Conservation (phyloP, 176 grass and related monocot species). For the Cenchrus purpureus region DNA sequence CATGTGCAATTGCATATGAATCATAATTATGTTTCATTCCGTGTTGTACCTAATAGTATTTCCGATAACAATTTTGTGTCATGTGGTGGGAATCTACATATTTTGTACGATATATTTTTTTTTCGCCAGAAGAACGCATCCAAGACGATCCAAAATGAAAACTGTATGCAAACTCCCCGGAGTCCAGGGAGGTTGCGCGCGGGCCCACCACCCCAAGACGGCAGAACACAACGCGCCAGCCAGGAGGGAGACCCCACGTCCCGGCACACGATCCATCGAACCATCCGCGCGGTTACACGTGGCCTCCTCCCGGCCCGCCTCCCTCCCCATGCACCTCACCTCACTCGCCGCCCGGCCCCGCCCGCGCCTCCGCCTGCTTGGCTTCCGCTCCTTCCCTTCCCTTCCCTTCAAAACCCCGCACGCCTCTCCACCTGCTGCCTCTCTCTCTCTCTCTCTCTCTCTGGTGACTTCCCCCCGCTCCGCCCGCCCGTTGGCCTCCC, state of each 20-base stretch:
- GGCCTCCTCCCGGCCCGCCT: neutral
- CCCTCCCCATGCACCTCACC: neutral
- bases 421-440: neutral
- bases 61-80: no score
- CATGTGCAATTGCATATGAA: no score
- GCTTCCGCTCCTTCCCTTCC: neutral
- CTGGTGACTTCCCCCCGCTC: no score
- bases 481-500: neutral
- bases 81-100: no score
- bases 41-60: no score
- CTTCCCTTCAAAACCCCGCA: conserved; percentile 37
- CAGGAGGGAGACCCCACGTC: neutral
- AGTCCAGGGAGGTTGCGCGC: neutral
- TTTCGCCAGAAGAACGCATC: no score
- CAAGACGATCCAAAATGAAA: no score
- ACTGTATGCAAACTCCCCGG: no score
- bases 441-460: neutral
- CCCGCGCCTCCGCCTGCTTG: neutral
- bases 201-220: neutral
- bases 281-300: conserved; percentile 31
- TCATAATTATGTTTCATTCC: no score
- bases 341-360: neutral
- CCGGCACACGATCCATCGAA: neutral
- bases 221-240: neutral
- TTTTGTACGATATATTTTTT: no score